Percentiles rank a stretch among this genome's conserved stretches.
Evolutionary conservation across 768 basidiomycete species (phyloP).

Genomic region (Russula sp.): DNA sequence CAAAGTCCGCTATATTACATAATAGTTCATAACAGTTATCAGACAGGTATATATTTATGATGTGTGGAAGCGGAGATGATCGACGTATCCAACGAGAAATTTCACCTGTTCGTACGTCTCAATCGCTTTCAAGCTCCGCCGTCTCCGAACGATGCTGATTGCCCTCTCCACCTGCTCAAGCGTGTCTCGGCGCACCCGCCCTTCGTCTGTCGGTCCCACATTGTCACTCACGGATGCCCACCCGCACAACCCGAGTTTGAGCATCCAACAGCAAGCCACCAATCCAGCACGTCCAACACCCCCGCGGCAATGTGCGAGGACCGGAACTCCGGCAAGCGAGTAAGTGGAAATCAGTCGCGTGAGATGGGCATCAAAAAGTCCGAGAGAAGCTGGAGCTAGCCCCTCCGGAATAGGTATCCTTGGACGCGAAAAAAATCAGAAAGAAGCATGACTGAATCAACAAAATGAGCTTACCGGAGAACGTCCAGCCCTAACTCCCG

Average conservation of each 20-base stretch:
- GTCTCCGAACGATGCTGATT: slow-evolving; percentile 62
- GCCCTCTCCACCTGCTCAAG: slow-evolving; percentile 64
- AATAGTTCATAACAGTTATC: not conserved
- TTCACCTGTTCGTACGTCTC: slow-evolving; percentile 92
- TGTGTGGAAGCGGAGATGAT: slow-evolving; percentile 39
- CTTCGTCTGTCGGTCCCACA: not conserved
- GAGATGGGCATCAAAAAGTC: slow-evolving; percentile 58
- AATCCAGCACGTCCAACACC: slow-evolving; percentile 92
- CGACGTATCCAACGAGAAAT: slow-evolving; percentile 73
- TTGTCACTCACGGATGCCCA: slow-evolving; percentile 37
- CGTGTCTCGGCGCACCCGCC: slow-evolving; percentile 37
- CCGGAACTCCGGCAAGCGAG: slow-evolving; percentile 59
- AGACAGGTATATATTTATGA: not conserved
- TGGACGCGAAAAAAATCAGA: slow-evolving; percentile 8
- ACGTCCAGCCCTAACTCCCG: slow-evolving; percentile 65
- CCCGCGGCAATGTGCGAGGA: slow-evolving; percentile 88
- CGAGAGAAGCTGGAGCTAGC: slow-evolving; percentile 57
- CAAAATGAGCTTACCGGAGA: slow-evolving; percentile 48
- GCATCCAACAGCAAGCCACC: slow-evolving; percentile 86
- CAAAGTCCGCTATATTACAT: not conserved
- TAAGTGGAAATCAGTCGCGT: slow-evolving; percentile 59
- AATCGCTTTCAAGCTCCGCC: slow-evolving; percentile 83
- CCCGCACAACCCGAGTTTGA: slow-evolving; percentile 85
- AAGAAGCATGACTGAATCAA: not conserved
- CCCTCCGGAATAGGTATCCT: slow-evolving; percentile 90